These are phyloP conservation scores for Colletotrichum ledebouriae DNA, from an alignment of 2,329 filamentous ascomycete genomes.

Conservation along the genomic window DNA sequence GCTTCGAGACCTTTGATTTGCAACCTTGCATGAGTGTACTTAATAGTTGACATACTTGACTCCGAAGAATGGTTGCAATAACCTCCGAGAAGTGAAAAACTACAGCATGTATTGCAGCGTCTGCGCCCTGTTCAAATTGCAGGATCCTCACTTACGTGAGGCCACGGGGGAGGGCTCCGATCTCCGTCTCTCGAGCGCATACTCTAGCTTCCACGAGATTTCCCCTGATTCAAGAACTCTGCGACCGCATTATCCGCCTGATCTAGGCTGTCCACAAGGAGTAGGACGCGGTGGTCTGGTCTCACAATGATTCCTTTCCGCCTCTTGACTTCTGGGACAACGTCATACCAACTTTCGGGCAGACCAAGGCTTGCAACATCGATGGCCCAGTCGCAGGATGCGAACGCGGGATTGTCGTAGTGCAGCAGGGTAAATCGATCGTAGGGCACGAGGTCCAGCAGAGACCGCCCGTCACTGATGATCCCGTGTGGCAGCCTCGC, in stretches of 20 bases:
- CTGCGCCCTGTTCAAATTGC: too few species aligned
- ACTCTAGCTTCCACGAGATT: background rate
- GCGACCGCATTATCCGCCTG: slow-evolving; percentile 14
- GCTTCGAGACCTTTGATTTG: too few species aligned
- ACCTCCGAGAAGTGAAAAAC: too few species aligned
- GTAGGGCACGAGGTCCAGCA: slow-evolving; percentile 33
- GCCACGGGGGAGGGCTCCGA: too few species aligned
- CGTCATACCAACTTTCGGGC: slow-evolving; percentile 21
- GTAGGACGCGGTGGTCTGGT: slow-evolving; percentile 32
- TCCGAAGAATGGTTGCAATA: too few species aligned
- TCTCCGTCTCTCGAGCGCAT: background rate
- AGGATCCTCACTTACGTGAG: too few species aligned
- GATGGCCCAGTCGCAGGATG: slow-evolving; percentile 29
- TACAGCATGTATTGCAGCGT: too few species aligned
- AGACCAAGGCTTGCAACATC: slow-evolving; percentile 26
- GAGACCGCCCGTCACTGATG: background rate
- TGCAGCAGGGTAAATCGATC: slow-evolving; percentile 35
- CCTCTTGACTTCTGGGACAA: slow-evolving; percentile 21
- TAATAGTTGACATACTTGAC: too few species aligned
- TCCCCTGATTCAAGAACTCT: slow-evolving; percentile 11
- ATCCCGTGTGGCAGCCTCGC: slow-evolving; percentile 30
- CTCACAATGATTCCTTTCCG: slow-evolving; percentile 31
- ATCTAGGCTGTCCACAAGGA: slow-evolving; percentile 9
- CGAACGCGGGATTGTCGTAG: slow-evolving; percentile 16
- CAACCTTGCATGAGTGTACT: too few species aligned